These are phyloP conservation scores for Mucor irregularis DNA, from an alignment of 371 early-diverging fungal genomes.

Conservation along the genomic window DNA sequence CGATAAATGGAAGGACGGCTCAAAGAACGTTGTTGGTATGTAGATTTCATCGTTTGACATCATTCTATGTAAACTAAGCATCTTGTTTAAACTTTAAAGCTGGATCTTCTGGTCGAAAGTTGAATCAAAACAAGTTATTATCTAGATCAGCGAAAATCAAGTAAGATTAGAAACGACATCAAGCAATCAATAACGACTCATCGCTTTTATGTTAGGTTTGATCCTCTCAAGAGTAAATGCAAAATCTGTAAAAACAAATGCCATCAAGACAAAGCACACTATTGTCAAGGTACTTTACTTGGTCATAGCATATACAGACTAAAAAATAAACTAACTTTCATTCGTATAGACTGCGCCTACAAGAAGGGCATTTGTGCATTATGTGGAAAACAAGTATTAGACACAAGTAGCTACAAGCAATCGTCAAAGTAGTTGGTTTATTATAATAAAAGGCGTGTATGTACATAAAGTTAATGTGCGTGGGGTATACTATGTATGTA, in stretches of 20 bases:
- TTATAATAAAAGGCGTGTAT: not conserved
- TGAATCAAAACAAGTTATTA: conserved; percentile 71
- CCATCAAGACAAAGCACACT: conserved; percentile 62
- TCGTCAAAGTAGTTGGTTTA: conserved; percentile 52
- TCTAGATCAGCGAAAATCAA: conserved; percentile 60
- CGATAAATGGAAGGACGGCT: conserved; percentile 74
- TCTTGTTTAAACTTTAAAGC: no score
- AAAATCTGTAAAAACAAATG: conserved; percentile 66
- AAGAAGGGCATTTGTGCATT: conserved; percentile 80
- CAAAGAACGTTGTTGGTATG: conserved; percentile 57
- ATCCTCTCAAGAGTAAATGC: conserved; percentile 63
- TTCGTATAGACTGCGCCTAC: conserved; percentile 56
- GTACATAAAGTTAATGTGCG: no score
- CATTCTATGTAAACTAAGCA: no score
- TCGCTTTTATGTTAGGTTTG: conserved; percentile 25
- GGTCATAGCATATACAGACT: no score
- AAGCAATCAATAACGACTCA: not conserved
- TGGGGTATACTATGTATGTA: not conserved
- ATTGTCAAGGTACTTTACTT: conserved; percentile 81
- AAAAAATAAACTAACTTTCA: conserved; percentile 4
- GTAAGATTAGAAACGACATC: conserved; percentile 7
- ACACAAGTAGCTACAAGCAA: conserved; percentile 66
- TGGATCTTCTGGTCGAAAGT: conserved; percentile 55
- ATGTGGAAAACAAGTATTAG: conserved; percentile 75
- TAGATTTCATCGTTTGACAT: no score